phyloP scores from a whole-genome alignment of 306 rosid species.

The Vicia faba region DNA sequence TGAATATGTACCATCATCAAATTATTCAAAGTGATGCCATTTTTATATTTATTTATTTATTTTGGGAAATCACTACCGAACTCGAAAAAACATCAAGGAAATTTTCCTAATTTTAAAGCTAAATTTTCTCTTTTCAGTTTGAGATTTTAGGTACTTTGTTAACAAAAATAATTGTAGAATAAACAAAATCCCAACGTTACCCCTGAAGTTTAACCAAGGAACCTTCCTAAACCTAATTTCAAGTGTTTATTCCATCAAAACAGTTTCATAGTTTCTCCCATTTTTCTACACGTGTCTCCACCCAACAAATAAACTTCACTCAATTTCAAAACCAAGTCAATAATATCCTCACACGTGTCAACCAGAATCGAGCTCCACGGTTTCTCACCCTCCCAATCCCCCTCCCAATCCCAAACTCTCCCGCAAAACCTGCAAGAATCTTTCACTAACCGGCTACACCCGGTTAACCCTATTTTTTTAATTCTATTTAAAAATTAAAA shows the following conservation, averaged over 20 bases:
- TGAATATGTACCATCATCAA: no score
- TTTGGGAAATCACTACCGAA: no score
- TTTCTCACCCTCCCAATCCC: neutral
- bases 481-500: neutral
- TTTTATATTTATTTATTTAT: no score
- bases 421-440: constrained; percentile 20
- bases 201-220: no score
- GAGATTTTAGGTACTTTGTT: no score
- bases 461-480: neutral
- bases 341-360: constrained; percentile 40
- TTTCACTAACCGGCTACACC: constrained; percentile 22
- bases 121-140: no score
- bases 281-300: neutral
- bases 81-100: no score
- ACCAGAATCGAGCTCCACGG: neutral
- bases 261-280: neutral
- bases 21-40: no score
- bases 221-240: neutral
- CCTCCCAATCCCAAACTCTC: neutral
- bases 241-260: neutral
- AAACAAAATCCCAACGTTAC: no score
- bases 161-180: no score
- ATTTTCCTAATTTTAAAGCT: no score
- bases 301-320: neutral
- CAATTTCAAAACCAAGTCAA: neutral